Evolutionary conservation across 2,329 filamentous ascomycete species (phyloP), one percentile per base, ranked within the genome.

Genomic region (Cytospora schulzeri): DNA sequence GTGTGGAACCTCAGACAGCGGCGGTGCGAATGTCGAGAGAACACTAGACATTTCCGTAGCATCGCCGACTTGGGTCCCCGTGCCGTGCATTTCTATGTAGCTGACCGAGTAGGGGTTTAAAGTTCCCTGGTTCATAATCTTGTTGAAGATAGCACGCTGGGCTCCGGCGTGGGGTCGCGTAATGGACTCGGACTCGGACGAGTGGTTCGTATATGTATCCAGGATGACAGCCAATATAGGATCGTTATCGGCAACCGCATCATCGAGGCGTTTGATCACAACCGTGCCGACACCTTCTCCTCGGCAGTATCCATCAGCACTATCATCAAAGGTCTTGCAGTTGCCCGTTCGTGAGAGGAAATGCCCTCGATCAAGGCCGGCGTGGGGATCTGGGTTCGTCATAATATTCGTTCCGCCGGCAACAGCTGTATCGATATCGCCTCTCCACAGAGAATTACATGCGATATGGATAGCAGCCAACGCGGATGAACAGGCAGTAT

Each of bases 371-470:
- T 83, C 85, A 4, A 89, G 78, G 71, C 84, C 85, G 48, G 85
- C 80, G 75, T 85, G 85, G 76, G 85, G 84, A 71, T 88, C 86
- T 0, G 86, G 86, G 72, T 87, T 88, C 53, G 85, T 88, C 63
- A 89, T 70, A 14, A 89, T 79, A 67, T 88, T 88, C 24, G 85
- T 74, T 64, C 86, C 87, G 68, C 87, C 87, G 19, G 85, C 83
- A 56, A 87, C 82, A 3, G 86, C 86, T 38, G 84, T 88, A 71
- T 89, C 86, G 69, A 84, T 86, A 68, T 89, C 86, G 53, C 85
- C 82, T 22, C 79, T 79, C 81, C 84, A 86, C 0, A 90, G 79
- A 1, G 85, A 85, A 33, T 83, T 72, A 31, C 76, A 73, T 1
- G 75, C 80, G 54, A 76, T 70, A 55, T 82, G 78, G 1, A 82